phyloP scores from a whole-genome alignment of 2,329 filamentous ascomycete species.

The Diaporthe batatas region DNA sequence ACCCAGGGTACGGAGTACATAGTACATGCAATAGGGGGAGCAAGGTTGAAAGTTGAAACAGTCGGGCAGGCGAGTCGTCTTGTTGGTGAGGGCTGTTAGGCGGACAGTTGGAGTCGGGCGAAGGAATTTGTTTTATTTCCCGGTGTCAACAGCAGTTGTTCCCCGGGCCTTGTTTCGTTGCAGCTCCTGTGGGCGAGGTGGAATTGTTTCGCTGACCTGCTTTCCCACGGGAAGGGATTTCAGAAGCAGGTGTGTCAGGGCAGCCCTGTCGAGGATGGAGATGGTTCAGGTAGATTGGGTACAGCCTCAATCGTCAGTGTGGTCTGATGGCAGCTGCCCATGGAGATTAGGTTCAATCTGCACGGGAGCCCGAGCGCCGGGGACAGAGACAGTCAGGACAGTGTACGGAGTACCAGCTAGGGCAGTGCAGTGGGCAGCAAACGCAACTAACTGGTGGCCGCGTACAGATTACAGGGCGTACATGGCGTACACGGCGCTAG shows the following conservation, averaged over 20 bases:
- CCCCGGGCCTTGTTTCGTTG: neutral
- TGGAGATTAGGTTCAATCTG: slow-evolving; percentile 31
- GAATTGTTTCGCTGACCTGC: neutral
- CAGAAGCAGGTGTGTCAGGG: neutral
- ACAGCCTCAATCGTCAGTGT: slow-evolving; percentile 33
- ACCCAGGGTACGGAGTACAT: neutral
- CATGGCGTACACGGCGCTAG: neutral
- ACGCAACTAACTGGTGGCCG: neutral
- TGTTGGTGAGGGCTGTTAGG: neutral
- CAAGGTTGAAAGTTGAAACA: slow-evolving; percentile 34
- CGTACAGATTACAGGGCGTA: too few species aligned
- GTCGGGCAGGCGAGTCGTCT: neutral
- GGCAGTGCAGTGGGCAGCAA: slow-evolving; percentile 19
- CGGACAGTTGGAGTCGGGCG: neutral
- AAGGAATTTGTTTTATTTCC: neutral
- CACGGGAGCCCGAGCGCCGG: slow-evolving; percentile 6
- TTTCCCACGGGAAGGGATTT: slow-evolving; percentile 22
- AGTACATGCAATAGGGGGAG: neutral
- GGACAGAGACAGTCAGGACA: slow-evolving; percentile 7
- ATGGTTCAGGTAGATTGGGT: slow-evolving; percentile 19
- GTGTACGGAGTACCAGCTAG: too few species aligned
- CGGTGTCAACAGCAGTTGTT: neutral
- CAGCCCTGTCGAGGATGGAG: slow-evolving; percentile 28
- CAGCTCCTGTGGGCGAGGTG: neutral
- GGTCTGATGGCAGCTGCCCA: slow-evolving; percentile 21